Evolutionary conservation across 2,329 filamentous ascomycete genomes (phyloP), one percentile per base, ranked within the genome.

Genomic region (Blastomyces emzantsi): DNA sequence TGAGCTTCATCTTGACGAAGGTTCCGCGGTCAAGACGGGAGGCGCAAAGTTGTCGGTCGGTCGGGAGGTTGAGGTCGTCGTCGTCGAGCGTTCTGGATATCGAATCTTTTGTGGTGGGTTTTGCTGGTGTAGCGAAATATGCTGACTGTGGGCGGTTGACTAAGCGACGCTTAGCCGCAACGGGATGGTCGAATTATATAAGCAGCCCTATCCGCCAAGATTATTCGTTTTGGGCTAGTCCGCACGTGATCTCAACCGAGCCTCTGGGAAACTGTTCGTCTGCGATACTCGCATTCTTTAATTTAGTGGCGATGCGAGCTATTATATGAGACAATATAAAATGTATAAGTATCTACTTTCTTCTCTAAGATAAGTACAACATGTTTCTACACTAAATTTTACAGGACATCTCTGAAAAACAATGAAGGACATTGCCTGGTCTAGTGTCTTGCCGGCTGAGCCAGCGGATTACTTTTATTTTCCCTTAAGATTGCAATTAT

Each of bases 1-100:
- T 88, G 79, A 88, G 83, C 84, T 90, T 90, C 87, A 90, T 90
- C 83, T 84, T 83, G 81, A 78, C 81, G 78, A 64, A 61, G 58
- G 76, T 73, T 74, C 73, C 76, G 75, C 74, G 73, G 76, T 78
- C 76, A 79, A 79, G 77, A 78, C 75, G 77, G 75, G 74, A 74
- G 73, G 74, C 73, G 72, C 71, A 69, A 73, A 76, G 75, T 77
- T 75, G 76, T 77, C 72, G 69, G 70, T 68, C 73, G 68, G 69
- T 67, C 66, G 62, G 72, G 70, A 69, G 69, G 71, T 73, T 70
- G 72, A 69, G 57, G 66, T 60, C 41, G 65, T 62, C 58, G 62
- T 52, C 66, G 62, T 49, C 41, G 41, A 58, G 39, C 41, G 41
- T 30, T 61, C 55, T 49, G 36, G 63, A 9, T 64, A 63, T 64